These are phyloP conservation scores for Fusarium nygamai DNA, from an alignment of 2,329 filamentous ascomycete genomes.

Conservation along the genomic window DNA sequence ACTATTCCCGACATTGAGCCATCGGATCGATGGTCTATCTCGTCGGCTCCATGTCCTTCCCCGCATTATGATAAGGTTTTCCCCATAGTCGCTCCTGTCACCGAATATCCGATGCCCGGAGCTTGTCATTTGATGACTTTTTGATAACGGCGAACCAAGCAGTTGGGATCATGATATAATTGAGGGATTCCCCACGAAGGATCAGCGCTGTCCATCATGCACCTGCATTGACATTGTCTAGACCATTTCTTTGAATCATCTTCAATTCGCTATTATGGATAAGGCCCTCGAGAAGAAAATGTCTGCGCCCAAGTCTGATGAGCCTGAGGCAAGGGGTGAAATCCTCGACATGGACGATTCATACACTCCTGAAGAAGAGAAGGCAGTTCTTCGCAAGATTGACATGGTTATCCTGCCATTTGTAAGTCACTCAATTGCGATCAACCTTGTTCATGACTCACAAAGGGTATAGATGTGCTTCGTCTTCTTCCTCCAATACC, in stretches of 20 bases:
- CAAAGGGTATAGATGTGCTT: not conserved
- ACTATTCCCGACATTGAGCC: not conserved
- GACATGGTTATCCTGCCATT: not conserved
- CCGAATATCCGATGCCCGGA: not conserved
- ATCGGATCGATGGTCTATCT: conserved; percentile 6
- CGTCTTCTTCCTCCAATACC: not conserved
- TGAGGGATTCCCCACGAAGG: not conserved
- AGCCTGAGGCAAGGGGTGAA: not conserved
- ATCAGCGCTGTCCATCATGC: not conserved
- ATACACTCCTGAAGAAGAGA: not conserved
- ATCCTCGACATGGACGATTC: not conserved
- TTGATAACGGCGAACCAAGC: not conserved
- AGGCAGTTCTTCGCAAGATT: not conserved
- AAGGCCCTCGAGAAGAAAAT: not conserved
- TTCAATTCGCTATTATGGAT: not conserved
- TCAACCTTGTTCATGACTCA: not conserved
- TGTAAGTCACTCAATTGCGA: not conserved
- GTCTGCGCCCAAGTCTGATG: not conserved
- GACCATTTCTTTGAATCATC: not conserved
- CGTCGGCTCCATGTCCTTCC: not conserved
- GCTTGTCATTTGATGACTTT: not conserved
- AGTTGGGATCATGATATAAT: not conserved
- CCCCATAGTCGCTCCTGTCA: not conserved
- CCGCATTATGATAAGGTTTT: not conserved
- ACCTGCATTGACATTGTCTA: not conserved